Evolutionary conservation across 495 filamentous ascomycete species (phyloP), one percentile per base, ranked within the genome.

Genomic region (Lentithecium fluviatile): DNA sequence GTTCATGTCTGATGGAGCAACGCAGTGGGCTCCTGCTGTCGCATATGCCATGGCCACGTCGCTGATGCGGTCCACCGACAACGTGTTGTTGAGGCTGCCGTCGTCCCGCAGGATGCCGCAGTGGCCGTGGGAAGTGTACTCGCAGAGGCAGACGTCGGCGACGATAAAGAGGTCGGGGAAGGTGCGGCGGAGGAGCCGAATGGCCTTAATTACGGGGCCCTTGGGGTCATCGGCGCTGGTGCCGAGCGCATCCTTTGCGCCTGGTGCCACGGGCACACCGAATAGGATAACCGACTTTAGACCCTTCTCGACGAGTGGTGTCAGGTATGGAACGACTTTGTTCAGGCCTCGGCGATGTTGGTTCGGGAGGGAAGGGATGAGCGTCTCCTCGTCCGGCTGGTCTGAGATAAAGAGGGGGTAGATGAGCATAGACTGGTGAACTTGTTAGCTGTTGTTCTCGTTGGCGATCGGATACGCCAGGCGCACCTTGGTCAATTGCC

Each of bases 111-210:
- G 79, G 63, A 98, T 95, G 45, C 95, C 94, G 71, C 94, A 98
- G 76, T 98, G 94, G 45, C 94, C 94, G 70, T 98, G 94, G n/a
- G 89, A 93, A 6, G 94, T 97, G 75, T 98, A 98, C 74, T 98
- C 94, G 79, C 94, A 98, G 3, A 98, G 85, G 72, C 94, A 97
- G 47, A 98, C 94, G 74, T 98, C 94, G 36, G 86, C 83, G 50
- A 87, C 84, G 65, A 98, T 87, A 74, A 94, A 98, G 46, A 98
- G 82, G 37, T 87, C 80, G 6, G 95, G 94, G 73, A 97, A 96
- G 20, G 82, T 75, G 55, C 86, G 82, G 56, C 91, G 86, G 42
- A 98, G 77, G 17, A 95, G 82, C 17, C 84, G 86, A 73, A 97
- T 95, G 19, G 82, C 80, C 62, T 84, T 82, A 52, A 97, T 91